Evolutionary conservation across 768 basidiomycete genomes (phyloP).

Genomic region (Trametopsis cervina): DNA sequence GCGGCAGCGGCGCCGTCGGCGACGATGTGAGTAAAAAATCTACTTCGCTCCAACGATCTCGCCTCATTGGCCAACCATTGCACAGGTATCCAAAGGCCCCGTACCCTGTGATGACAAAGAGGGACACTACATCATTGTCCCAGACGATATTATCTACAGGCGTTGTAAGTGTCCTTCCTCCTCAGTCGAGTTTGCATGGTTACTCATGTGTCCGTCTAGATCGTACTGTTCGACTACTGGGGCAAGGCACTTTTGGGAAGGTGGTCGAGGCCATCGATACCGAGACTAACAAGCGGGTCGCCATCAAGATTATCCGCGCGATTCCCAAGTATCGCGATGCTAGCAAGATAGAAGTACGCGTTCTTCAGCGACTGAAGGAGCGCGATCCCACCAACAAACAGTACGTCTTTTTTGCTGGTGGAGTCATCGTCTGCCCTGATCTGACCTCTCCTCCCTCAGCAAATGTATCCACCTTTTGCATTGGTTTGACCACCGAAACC

Average conservation of each 20-base stretch:
- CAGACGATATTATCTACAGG: slow-evolving; percentile 81
- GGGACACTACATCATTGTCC: slow-evolving; percentile 94
- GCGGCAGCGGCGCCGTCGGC: slow-evolving; percentile 53
- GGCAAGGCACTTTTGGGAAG: slow-evolving; percentile 98
- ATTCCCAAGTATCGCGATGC: slow-evolving; percentile 99
- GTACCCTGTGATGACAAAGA: slow-evolving; percentile 94
- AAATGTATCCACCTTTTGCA: slow-evolving; percentile 96
- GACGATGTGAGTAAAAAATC: slow-evolving; percentile 54
- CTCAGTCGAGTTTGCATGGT: slow-evolving; percentile 3
- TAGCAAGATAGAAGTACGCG: slow-evolving; percentile 95
- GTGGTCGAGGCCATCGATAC: slow-evolving; percentile 91
- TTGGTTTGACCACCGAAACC: slow-evolving; percentile 96
- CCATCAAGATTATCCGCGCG: slow-evolving; percentile 97
- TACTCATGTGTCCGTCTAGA: slow-evolving; percentile 41
- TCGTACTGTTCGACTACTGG: slow-evolving; percentile 84
- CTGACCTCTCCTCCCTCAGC: slow-evolving; percentile 36
- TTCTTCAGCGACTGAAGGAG: slow-evolving; percentile 85
- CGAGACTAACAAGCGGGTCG: slow-evolving; percentile 69
- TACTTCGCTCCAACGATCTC: slow-evolving; percentile 11
- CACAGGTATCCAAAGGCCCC: slow-evolving; percentile 57
- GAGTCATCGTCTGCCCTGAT: slow-evolving; percentile 9
- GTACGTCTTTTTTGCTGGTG: slow-evolving; percentile 41
- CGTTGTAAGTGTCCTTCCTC: slow-evolving; percentile 53
- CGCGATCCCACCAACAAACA: slow-evolving; percentile 83
- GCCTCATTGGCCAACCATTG: slow-evolving; percentile 22